Evolutionary conservation across 306 rosid species (phyloP), one percentile per base, ranked within the genome.

Genomic region (Morella rubra): DNA sequence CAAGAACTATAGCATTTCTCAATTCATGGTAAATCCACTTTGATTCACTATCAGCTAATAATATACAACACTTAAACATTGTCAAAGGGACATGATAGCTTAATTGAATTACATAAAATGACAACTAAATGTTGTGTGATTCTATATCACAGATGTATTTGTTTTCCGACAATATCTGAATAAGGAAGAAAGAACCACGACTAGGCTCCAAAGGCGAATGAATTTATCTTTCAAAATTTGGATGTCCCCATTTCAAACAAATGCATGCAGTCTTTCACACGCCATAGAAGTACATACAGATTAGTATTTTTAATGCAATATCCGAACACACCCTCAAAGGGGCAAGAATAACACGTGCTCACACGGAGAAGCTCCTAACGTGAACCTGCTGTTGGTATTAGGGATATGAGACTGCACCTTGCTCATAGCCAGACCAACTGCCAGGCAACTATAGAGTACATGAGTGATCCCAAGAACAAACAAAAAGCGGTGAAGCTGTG

Each of bases 351-450:
- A 19, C 32, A 55, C n/a, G 0, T 1, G 59, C 20, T 18, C 20
- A 53, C 59, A 53, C 7, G 8, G 12, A 46, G 51, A 56, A 44
- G 49, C 67, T 54, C 50, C 53, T 8, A 58, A 72, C 18, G 52
- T 18, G 46, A 22, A 55, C 50, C 22, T 44, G 52, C 24, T 62
- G 50, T 71, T 32, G 72, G 20, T 47, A 76, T 76, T 7, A 55
- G 76, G 53, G 65, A 40, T 65, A 59, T 77, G 58, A 54, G 73
- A 73, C 84, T 69, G 64, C 69, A 86, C 90, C 67, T 60, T 60
- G 91, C 93, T 89, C 98, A 95, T 92, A 15, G 97, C 97, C 80
- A 95, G 82, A 85, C 90, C 98, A 84, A 95, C 97, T 8, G 97
- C 96, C 32, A 95, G 72, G 85, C 91, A 89, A 82, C 98, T 95